Conservation (phyloP, 176 grass and related monocot genomes). For the Raddia guianensis region DNA sequence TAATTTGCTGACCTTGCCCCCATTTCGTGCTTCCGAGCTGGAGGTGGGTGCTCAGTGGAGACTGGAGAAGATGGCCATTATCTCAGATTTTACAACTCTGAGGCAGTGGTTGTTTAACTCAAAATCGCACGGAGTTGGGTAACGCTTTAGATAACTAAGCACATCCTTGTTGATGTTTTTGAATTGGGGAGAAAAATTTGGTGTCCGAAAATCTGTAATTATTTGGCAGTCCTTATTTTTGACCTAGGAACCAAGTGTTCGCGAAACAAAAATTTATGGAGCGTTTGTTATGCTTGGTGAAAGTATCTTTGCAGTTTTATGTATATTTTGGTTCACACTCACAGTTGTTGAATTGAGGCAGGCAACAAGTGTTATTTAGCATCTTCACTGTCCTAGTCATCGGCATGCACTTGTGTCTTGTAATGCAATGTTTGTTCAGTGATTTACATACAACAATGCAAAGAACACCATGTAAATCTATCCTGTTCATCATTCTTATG, state of each 20-base stretch:
- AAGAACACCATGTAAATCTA: background rate
- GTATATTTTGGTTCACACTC: background rate
- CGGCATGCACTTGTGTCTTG: background rate
- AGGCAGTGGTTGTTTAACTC: background rate
- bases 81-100: background rate
- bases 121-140: background rate
- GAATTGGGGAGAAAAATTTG: too few species aligned
- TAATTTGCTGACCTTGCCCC: slow-evolving; percentile 42
- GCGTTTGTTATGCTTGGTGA: background rate
- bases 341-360: background rate
- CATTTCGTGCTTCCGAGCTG: background rate
- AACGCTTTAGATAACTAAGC: background rate
- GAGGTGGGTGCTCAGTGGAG: background rate
- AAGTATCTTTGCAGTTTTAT: background rate
- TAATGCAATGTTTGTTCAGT: background rate
- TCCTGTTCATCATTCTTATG: background rate
- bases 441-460: background rate
- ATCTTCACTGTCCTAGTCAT: background rate
- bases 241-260: background rate
- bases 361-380: background rate
- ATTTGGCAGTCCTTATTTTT: background rate
- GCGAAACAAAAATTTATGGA: background rate
- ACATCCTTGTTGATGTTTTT: too few species aligned
- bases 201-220: background rate
- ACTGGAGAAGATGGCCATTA: background rate